Evolutionary conservation across 129 eudicot species (phyloP), one percentile per base, ranked within the genome.

Genomic region (Flaveria bidentis): DNA sequence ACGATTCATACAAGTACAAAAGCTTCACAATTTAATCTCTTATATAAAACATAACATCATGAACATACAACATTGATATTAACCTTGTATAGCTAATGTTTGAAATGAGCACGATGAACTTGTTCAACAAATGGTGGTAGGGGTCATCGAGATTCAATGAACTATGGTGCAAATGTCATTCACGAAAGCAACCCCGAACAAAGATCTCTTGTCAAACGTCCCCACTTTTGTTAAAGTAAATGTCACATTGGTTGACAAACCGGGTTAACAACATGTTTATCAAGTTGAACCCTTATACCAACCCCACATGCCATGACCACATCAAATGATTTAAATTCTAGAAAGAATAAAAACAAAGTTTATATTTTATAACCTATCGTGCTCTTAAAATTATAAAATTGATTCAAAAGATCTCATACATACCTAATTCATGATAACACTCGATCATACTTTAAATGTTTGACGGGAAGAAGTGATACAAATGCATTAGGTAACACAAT

Each of bases 181-280:
- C 51, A 52, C 28, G 49, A 72, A 72, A 79, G 53, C 82, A 78
- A 58, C 49, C 49, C 22, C 30, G 12, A 76, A 44, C 28, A 42
- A n/a, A 42, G 23, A 55, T 68, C 55, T 13, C 5, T 68, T 53
- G 22, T 20, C 7, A 76, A 78, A 58, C 65, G 65, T 60, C 42
- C 53, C 63, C 36, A 18, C 20, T 53, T 26, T 26, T 67, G 56
- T 9, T 62, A 25, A 14, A 22, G 20, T 52, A 53, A 67, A 41
- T 44, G 69, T 61, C 72, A 78, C 23, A 71, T 47, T 56, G 49
- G 65, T 61, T 78, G 72, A 78, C 77, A 71, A 71, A 60, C 25
- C 23, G 14, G 63, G 28, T 6, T 71, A 14, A 30, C 46, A 53
- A 25, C 20, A 33, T 70, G 30, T 78, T 46, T 18, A 26, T 18